Evolutionary conservation across 2,329 filamentous ascomycete genomes (phyloP), one percentile per base, ranked within the genome.

Genomic region (Shiraia bambusicola): DNA sequence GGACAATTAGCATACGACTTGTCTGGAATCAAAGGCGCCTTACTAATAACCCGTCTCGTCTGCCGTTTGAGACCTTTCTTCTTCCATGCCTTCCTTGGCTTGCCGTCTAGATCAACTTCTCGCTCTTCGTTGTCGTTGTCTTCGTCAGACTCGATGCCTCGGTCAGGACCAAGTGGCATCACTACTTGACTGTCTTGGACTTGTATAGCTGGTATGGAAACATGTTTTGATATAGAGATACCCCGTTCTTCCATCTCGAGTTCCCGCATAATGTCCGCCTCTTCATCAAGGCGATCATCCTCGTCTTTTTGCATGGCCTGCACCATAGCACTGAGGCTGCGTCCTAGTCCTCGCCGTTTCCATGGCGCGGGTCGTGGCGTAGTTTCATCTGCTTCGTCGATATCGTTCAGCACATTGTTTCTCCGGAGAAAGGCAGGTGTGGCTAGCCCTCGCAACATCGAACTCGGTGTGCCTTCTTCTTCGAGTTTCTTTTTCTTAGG

Each of bases 1-100:
- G 22, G 13, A 27, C n/a, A 16, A 40, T 68, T 55, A 67, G 58
- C 31, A 34, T 35, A 32, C 25, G 27, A 24, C 17, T 28, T 28
- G n/a, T 12, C 31, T 25, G n/a, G 13, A 28, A 2, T 4, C 29
- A 16, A n/a, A 4, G 31, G 22, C 15, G 34, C 50, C 56, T 52
- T 49, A 66, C 65, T 87, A 45, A 83, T 89, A 40, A 80, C 76
- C 34, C 77, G 74, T 48, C 83, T 76, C 3, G 88, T 92, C 40
- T 87, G 88, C 47, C 88, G 77, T 73, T 93, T 93, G 63, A 87
- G 79, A 0, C 87, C 87, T 72, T 87, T 88, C 78, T 93, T 93
- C 76, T 91, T 92, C 74, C 79, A 92, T 1, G 80, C 69, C 39
- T 76, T 80, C 27, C 82, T 64, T 2, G 82, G 82, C 48, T 79